Evolutionary conservation across 2,329 filamentous ascomycete genomes (phyloP), one percentile per base, ranked within the genome.

Genomic region (Verticillium dahliae): DNA sequence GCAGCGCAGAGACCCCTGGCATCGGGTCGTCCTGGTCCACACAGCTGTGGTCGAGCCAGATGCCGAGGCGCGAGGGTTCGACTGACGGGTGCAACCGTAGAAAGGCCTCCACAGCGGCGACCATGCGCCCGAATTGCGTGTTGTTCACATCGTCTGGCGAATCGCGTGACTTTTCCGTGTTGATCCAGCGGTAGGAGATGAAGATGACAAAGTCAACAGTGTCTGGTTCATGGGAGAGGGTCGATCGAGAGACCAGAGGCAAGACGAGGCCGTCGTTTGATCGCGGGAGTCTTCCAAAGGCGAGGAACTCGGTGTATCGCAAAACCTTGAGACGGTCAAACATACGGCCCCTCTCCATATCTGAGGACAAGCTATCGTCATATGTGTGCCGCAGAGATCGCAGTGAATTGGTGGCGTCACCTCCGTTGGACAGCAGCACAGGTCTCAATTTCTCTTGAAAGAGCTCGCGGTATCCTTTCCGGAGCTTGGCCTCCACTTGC

Each of bases 381-480:
- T 73, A 73, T 4, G 60, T 65, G 7, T 57, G 60, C n/a, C 69
- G 65, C 41, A 73, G 58, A 7, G 60, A 58, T 11, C 65, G 64
- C 1, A 69, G 35, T 27, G 27, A 15, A 11, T 41, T 18, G 55
- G 62, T 63, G n/a, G 66, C 61, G 3, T 34, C 41, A 10, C 60
- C 62, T 31, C 65, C 56, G 11, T 58, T 57, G n/a, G 7, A 31
- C n/a, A 71, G 65, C 1, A 77, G 69, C 11, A 72, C 66, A 1
- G 72, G 73, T 15, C 73, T 68, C 13, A 77, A 63, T n/a, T 68
- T 67, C 38, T 75, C 73, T 61, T 76, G 74, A 45, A 76, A 73
- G 2, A 76, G 39, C 58, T 75, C 70, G 1, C 73, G 67, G 58
- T 77, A 76, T 0, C 67, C 67, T 62, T 72, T 76, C 11, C 73